Evolutionary conservation across 257 asterid species (phyloP), one percentile per base, ranked within the genome.

Genomic region (Avicennia marina): DNA sequence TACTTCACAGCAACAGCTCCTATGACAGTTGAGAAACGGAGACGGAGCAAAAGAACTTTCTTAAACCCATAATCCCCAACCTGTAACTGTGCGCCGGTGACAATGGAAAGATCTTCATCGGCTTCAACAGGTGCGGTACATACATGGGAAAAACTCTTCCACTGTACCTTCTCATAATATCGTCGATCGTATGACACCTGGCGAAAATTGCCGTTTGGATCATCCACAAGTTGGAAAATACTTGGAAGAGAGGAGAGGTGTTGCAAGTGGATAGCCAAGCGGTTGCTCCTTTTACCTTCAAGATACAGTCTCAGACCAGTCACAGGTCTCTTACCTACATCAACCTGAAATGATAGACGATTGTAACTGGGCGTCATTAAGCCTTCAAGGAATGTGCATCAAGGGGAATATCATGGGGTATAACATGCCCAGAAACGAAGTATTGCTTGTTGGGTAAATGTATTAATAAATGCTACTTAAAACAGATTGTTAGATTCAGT

Each of bases 91-190:
- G 94, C 95, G 56, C 98, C 95, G 8, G 95, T 93, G 59, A 93
- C 97, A 2, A 93, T 72, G 47, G 90, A 78, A 60, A 80, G 86
- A 2, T 88, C 97, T 63, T 86, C 97, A 1, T 86, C 90, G 3
- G 94, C 80, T 69, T 93, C 98, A 41, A 88, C 90, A 6, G 98
- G 98, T 20, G 97, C 95, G 1, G 98, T 89, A 63, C 96, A 93
- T 34, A 93, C 86, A 60, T 93, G 97, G 68, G 98, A 93, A 54
- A 86, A 93, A 85, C 82, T 93, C 78, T 93, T 93, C 98, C 98
- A 93, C 45, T 80, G 90, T 21, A 93, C 95, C 58, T 86, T 93
- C 64, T 93, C 98, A 31, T 75, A 83, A 70, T 85, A 93, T 59
- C 74, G 72, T 39, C 86, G 95, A 51, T 93, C 97, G 26, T 78